A percentile compares a stretch with the other conserved stretches of the same genome.
Conservation (phyloP, 2,329 filamentous ascomycete species). For the Beauveria caledonica region DNA sequence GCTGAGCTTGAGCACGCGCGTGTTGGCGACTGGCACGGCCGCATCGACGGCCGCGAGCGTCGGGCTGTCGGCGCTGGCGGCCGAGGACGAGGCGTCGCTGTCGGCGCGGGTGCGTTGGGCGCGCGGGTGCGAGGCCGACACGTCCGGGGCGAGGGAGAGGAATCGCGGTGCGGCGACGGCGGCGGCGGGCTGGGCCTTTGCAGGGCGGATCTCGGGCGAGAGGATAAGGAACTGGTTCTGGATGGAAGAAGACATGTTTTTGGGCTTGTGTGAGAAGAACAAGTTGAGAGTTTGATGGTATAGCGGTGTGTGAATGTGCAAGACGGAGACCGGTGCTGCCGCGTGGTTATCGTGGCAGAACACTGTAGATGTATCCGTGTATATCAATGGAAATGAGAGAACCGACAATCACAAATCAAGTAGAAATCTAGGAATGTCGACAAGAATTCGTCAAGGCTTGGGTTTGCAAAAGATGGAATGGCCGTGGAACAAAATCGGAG, state of each 20-base stretch:
- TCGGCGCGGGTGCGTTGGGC: slow-evolving; percentile 23
- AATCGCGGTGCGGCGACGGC: slow-evolving; percentile 25
- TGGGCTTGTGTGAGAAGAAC: background rate
- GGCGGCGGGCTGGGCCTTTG: background rate
- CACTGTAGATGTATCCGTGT: no score
- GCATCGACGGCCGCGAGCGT: slow-evolving; percentile 33
- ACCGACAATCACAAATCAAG: background rate
- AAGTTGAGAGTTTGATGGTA: background rate
- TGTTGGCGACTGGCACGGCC: slow-evolving; percentile 30
- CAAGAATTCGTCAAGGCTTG: background rate
- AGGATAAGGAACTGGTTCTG: slow-evolving; percentile 9
- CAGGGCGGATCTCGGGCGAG: slow-evolving; percentile 1
- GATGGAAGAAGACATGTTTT: slow-evolving; percentile 1
- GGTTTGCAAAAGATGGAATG: background rate
- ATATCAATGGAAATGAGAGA: background rate
- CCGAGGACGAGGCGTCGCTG: slow-evolving; percentile 16
- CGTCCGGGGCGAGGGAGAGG: slow-evolving; percentile 51
- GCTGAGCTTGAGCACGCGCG: slow-evolving; percentile 52
- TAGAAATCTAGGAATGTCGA: background rate
- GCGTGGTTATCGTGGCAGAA: no score
- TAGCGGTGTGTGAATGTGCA: no score
- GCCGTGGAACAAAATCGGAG: background rate
- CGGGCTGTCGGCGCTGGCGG: slow-evolving; percentile 15
- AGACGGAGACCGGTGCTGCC: no score
- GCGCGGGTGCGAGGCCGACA: slow-evolving; percentile 47